These are phyloP conservation scores for Cytospora piceicola DNA, from an alignment of 2,329 filamentous ascomycete genomes.

Conservation along the genomic window DNA sequence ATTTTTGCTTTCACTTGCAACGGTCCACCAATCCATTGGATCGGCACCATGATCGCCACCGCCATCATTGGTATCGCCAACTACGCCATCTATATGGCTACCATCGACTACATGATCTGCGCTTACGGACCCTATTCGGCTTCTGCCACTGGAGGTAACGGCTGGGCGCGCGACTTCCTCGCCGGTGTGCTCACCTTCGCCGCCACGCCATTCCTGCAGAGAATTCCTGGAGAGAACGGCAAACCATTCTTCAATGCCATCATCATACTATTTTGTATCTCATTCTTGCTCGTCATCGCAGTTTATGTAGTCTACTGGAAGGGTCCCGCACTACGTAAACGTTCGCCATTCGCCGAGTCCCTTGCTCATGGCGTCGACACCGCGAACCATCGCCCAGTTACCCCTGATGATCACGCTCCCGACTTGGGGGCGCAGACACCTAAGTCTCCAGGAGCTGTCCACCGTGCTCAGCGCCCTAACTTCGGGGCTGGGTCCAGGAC, in stretches of 20 bases:
- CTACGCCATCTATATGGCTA: conserved; percentile 70
- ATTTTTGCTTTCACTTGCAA: conserved; percentile 71
- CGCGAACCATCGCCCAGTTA: conserved; percentile 4
- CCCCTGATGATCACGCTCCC: not conserved
- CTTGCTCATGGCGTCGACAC: conserved; percentile 47
- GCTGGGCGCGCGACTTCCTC: conserved; percentile 73
- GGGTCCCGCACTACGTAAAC: conserved; percentile 61
- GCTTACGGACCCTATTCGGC: conserved; percentile 75
- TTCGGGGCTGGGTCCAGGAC: conserved; percentile 27
- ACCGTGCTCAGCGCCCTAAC: conserved; percentile 15
- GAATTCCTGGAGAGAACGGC: conserved; percentile 54
- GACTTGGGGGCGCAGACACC: conserved; percentile 1
- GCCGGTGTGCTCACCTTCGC: conserved; percentile 73
- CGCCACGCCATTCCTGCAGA: conserved; percentile 65
- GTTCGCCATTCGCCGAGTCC: conserved; percentile 68
- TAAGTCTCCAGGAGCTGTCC: conserved; percentile 2
- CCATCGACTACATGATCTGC: conserved; percentile 77
- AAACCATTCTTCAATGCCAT: conserved; percentile 50
- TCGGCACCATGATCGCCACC: conserved; percentile 67
- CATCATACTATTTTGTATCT: conserved; percentile 67
- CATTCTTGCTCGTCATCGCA: conserved; percentile 62
- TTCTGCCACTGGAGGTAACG: conserved; percentile 76
- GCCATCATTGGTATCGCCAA: conserved; percentile 74
- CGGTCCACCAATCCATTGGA: conserved; percentile 68
- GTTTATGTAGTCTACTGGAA: conserved; percentile 71